A percentile compares a stretch with the other conserved stretches of the same genome.
Evolutionary conservation across 352 stramenopile species (phyloP).

Genomic region (Blastocystis sp.): DNA sequence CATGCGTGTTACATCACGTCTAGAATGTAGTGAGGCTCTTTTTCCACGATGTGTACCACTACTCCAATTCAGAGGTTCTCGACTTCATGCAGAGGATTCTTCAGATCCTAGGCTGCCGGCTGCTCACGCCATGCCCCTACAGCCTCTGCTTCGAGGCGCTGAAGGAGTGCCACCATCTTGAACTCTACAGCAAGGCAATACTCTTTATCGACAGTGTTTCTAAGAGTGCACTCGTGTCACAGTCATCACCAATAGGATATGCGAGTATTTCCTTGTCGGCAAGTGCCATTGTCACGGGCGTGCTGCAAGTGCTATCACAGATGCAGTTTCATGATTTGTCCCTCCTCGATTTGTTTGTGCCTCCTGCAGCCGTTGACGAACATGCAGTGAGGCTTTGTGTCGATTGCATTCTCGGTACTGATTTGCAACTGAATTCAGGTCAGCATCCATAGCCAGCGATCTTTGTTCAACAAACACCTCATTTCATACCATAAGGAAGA

Average conservation of each 20-base stretch:
- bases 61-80: neutral
- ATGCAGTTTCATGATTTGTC: neutral
- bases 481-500: neutral
- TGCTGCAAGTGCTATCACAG: neutral
- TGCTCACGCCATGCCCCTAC: constrained; percentile 9
- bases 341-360: neutral
- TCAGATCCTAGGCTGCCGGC: neutral
- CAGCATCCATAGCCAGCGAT: neutral
- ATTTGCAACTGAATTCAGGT: neutral
- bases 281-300: neutral
- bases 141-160: neutral
- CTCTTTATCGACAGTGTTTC: constrained; percentile 4
- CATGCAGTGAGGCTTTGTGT: neutral
- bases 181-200: neutral
- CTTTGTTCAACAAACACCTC: neutral
- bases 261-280: neutral
- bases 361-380: neutral
- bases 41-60: neutral
- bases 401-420: neutral
- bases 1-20: neutral
- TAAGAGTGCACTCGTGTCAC: neutral
- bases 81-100: neutral
- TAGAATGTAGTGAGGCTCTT: constrained; percentile 1
- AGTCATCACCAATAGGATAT: neutral
- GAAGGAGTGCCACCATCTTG: neutral